A percentile compares a stretch with the other conserved stretches of the same genome.
These are phyloP conservation scores for Botryotinia globosa DNA, from an alignment of 2,329 filamentous ascomycete species.

Conservation along the genomic window DNA sequence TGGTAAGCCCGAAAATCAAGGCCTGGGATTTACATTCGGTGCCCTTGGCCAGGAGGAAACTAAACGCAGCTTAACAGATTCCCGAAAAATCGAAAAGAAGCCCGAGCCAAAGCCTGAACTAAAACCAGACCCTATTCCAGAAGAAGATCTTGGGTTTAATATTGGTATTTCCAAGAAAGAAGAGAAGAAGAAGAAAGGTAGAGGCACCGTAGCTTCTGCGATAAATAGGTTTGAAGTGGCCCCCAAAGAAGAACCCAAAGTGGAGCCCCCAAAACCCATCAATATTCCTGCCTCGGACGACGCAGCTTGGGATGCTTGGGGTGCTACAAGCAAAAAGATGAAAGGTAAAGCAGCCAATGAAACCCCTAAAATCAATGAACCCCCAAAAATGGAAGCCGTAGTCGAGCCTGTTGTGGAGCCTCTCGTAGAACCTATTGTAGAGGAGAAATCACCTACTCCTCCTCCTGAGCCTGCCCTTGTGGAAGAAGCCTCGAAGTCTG, in stretches of 20 bases:
- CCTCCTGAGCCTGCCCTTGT: background rate
- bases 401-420: conserved; percentile 41
- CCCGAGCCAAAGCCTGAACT: conserved; percentile 31
- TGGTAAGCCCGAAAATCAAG: conserved; percentile 54
- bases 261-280: conserved; percentile 28
- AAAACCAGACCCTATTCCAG: conserved; percentile 34
- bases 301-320: conserved; percentile 54
- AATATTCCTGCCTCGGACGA: conserved; percentile 40
- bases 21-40: conserved; percentile 48
- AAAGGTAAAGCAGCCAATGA: conserved; percentile 35
- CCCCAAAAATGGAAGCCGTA: conserved; percentile 27
- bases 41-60: conserved; percentile 44
- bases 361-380: conserved; percentile 25
- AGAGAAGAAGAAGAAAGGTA: conserved; percentile 46
- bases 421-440: conserved; percentile 35
- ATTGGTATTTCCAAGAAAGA: conserved; percentile 42
- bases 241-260: conserved; percentile 32
- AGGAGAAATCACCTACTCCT: conserved; percentile 30
- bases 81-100: conserved; percentile 15
- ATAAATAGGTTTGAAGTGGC: conserved; percentile 19
- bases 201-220: conserved; percentile 28
- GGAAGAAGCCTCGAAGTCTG: conserved; percentile 38
- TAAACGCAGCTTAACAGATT: conserved; percentile 32
- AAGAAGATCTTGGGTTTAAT: conserved; percentile 41
- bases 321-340: conserved; percentile 48